Percentiles rank a stretch among this genome's conserved stretches.
Evolutionary conservation across 345 rosid genomes (phyloP).

Genomic region (Populus ilicifolia): DNA sequence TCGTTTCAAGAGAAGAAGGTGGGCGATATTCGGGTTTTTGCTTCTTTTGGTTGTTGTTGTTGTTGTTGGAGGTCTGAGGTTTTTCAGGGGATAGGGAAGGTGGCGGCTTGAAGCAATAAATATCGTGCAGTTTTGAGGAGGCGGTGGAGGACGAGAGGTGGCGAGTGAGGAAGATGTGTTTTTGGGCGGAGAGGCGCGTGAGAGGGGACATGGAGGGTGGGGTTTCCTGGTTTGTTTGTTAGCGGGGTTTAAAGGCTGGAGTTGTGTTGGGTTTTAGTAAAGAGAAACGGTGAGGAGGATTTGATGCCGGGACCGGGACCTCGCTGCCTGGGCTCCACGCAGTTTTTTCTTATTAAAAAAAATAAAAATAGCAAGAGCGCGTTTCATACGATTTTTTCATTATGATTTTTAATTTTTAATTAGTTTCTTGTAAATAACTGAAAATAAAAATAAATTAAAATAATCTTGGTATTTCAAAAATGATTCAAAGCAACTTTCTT

Average conservation of each 20-base stretch:
- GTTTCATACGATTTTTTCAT: too few relatives aligned
- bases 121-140: conserved; percentile 67
- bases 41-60: conserved; percentile 28
- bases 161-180: conserved; percentile 28
- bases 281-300: too few relatives aligned
- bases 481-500: too few relatives aligned
- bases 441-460: too few relatives aligned
- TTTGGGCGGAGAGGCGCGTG: conserved; percentile 54
- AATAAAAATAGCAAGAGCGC: too few relatives aligned
- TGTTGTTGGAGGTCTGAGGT: conserved; percentile 23
- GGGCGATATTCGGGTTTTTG: conserved; percentile 74
- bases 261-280: too few relatives aligned
- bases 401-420: too few relatives aligned
- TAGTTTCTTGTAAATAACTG: too few relatives aligned
- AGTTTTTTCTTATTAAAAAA: too few relatives aligned
- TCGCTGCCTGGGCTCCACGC: too few relatives aligned
- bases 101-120: conserved; percentile 67
- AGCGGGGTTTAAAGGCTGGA: conserved; percentile 12
- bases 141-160: conserved; percentile 34
- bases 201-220: conserved; percentile 33
- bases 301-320: too few relatives aligned
- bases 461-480: too few relatives aligned
- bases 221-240: not conserved
- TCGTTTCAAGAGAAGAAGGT: conserved; percentile 69
- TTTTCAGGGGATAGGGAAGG: conserved; percentile 44